These are phyloP conservation scores for Kuraishia molischiana DNA, from an alignment of 805 yeast genomes.

Conservation along the genomic window DNA sequence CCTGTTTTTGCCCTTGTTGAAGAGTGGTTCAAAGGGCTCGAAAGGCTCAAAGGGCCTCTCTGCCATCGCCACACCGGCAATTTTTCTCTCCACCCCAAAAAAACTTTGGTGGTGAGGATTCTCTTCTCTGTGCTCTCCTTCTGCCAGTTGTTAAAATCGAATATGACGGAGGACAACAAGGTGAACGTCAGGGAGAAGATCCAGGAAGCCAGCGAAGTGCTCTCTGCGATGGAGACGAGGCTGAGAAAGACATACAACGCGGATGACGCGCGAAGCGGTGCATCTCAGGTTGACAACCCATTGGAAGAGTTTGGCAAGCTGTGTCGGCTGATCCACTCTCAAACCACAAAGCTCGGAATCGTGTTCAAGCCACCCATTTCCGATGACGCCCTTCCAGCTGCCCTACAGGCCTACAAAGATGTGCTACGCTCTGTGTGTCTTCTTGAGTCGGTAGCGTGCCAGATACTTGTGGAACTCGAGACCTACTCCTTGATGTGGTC, in stretches of 20 bases:
- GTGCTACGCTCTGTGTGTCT: constrained; percentile 32
- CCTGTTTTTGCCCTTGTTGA: no score
- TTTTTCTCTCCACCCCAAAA: no score
- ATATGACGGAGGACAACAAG: background rate
- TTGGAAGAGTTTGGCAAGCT: constrained; percentile 51
- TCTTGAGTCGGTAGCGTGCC: constrained; percentile 33
- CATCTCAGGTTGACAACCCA: constrained; percentile 29
- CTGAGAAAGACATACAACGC: background rate
- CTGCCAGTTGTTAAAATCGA: no score
- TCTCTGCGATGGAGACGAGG: background rate
- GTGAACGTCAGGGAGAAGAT: background rate
- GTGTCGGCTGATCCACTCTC: constrained; percentile 54
- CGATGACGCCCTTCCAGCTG: constrained; percentile 30
- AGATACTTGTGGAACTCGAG: constrained; percentile 24
- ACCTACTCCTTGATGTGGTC: constrained; percentile 21
- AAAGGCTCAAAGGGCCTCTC: no score
- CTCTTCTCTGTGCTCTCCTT: no score
- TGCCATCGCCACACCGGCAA: no score
- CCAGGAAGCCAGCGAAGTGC: background rate
- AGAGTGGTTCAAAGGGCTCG: no score
- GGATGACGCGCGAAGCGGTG: background rate
- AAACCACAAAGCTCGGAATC: constrained; percentile 67
- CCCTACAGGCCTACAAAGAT: constrained; percentile 37
- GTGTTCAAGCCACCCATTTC: constrained; percentile 52
- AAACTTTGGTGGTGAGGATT: no score